Evolutionary conservation across 495 filamentous ascomycete species (phyloP).

Genomic region (Geoglossum glabrum): DNA sequence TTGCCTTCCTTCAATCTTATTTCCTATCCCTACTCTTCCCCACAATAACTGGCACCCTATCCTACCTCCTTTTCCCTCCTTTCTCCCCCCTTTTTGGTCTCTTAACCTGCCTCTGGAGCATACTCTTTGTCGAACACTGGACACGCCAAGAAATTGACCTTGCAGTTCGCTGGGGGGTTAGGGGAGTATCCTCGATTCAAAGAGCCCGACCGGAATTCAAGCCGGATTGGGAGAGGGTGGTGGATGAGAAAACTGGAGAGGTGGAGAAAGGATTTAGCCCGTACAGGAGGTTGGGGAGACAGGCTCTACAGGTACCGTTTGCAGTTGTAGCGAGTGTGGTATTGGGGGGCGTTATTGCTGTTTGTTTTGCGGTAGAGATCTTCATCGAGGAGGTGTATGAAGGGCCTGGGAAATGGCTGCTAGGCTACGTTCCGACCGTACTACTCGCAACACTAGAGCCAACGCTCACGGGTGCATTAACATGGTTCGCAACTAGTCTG

Average conservation of each 20-base stretch:
- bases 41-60: constrained; percentile 57
- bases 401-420: constrained; percentile 65
- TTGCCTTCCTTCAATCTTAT: constrained; percentile 86
- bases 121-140: constrained; percentile 92
- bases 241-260: constrained; percentile 76
- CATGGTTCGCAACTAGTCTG: constrained; percentile 52
- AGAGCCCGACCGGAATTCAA: constrained; percentile 55
- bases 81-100: constrained; percentile 73
- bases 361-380: constrained; percentile 85
- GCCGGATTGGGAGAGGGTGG: constrained; percentile 50
- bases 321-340: constrained; percentile 46
- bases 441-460: constrained; percentile 67
- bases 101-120: constrained; percentile 67
- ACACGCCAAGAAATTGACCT: constrained; percentile 85
- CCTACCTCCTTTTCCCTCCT: constrained; percentile 65
- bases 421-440: constrained; percentile 81
- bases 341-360: constrained; percentile 63
- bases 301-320: constrained; percentile 78
- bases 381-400: constrained; percentile 89
- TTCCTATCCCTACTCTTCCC: constrained; percentile 73
- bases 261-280: constrained; percentile 56
- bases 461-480: constrained; percentile 55
- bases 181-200: constrained; percentile 71
- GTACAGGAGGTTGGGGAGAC: constrained; percentile 52
- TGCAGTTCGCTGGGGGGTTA: constrained; percentile 78